Base-by-base conservation (phyloP, 352 stramenopile genomes). In the Plasmopara halstedii region DNA sequence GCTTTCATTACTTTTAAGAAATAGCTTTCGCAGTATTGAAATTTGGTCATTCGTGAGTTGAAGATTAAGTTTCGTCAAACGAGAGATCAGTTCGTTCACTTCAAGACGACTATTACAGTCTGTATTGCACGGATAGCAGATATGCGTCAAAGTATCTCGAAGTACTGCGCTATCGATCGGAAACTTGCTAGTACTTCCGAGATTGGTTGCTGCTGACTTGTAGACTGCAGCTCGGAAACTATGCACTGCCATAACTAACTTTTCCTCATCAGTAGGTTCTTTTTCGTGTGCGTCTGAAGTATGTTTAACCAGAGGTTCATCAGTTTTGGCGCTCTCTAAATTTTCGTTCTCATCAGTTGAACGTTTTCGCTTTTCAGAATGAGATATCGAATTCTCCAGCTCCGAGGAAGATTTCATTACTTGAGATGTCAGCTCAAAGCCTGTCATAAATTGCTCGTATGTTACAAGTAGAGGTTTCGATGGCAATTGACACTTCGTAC, bases 61-160 rank as follows among this genome's bases (percentile, higher is more conserved):
- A 29, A 90, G 64, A 1, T 70, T 50, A 21, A 90, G 73, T 6
- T 62, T 60, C 15, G 51, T 22, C 42, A 90, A 59, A n/a, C 71
- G 83, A 2, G 54, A 43, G 3, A 69, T 57, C 4, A 90, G 42
- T 27, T 86, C 75, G 3, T 61, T 20, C 14, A 85, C 8, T 32
- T 85, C 67, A 1, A 90, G 52, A 18, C 76, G 53, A 1, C 73
- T 75, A 33, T 76, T 78, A 9, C 45, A 46, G 46, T 88, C 66
- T 1, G 51, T 42, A 35, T 90, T 73, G 38, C 88, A 83, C 3
- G 64, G 50, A 18, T 57, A 44, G 53, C 85, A 86, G 1, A 88
- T 54, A 25, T 66, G 51, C 11, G 50, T 39, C 6, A 90, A 45
- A 1, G 75, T 70, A n/a, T 68, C 53, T 22, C 73, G 73, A 19